phyloP scores from a whole-genome alignment of 83 land plant species.

The Picea mariana region DNA sequence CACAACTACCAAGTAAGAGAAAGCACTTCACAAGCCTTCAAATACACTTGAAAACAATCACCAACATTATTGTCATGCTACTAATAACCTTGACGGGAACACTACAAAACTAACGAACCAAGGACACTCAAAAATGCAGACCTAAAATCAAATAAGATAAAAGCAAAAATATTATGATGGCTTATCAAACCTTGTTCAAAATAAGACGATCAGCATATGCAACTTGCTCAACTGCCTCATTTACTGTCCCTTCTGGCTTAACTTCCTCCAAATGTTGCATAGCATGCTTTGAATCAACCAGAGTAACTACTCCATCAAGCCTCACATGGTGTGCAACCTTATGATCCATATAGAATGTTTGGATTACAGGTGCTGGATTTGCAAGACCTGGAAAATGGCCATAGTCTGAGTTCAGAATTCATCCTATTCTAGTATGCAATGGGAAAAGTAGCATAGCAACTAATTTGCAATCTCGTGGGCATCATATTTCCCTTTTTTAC shows the following conservation, averaged over 20 bases:
- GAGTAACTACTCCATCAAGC: slow-evolving; percentile 96
- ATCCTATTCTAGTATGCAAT: not conserved
- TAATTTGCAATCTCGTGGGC: not conserved
- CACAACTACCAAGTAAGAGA: not conserved
- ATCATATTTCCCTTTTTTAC: not conserved
- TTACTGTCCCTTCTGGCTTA: slow-evolving; percentile 89
- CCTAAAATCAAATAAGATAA: not conserved
- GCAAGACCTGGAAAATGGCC: slow-evolving; percentile 76
- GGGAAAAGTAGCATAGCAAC: not conserved
- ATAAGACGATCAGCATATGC: slow-evolving; percentile 97
- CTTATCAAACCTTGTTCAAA: slow-evolving; percentile 75
- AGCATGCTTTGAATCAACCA: slow-evolving; percentile 93
- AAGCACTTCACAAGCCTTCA: not conserved
- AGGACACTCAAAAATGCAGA: slow-evolving; percentile 3
- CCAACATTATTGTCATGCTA: not conserved
- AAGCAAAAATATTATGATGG: not conserved
- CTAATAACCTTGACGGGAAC: not conserved
- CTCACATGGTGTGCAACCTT: slow-evolving; percentile 71
- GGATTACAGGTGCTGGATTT: slow-evolving; percentile 94
- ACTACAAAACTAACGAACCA: not conserved
- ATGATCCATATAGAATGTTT: slow-evolving; percentile 91
- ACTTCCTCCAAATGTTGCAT: slow-evolving; percentile 87
- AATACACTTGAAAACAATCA: not conserved
- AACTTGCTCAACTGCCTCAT: slow-evolving; percentile 96
- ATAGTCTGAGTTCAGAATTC: not conserved